Conservation (phyloP, 2,329 filamentous ascomycete species). For the Fusarium protoensiforme region DNA sequence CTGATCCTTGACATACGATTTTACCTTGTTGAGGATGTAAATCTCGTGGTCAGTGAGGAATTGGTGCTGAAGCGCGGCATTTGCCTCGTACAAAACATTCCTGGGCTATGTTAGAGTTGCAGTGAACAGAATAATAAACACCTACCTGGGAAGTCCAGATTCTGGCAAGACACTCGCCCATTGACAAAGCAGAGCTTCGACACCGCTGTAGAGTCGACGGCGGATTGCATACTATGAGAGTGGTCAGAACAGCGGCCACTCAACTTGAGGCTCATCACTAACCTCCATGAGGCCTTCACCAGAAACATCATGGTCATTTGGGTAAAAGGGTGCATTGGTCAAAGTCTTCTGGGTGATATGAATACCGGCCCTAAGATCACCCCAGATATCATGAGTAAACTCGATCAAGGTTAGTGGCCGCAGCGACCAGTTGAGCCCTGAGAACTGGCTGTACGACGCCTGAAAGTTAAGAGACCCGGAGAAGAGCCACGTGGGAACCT, state of each 20-base stretch:
- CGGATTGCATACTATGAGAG: background rate
- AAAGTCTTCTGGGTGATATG: background rate
- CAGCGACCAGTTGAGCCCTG: constrained; percentile 4
- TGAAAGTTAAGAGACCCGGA: background rate
- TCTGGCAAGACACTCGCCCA: constrained; percentile 9
- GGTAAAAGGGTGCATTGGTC: background rate
- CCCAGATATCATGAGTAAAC: fast-evolving
- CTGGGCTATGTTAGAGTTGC: background rate
- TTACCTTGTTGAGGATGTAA: background rate
- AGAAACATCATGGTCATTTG: background rate
- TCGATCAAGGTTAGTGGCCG: background rate
- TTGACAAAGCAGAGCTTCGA: background rate
- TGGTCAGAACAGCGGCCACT: fast-evolving
- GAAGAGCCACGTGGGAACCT: constrained; percentile 22
- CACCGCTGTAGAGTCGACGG: fast-evolving
- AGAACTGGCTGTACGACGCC: background rate
- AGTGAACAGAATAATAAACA: fast-evolving
- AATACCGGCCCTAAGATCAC: fast-evolving
- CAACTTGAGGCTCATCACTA: fast-evolving
- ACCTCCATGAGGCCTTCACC: constrained; percentile 13
- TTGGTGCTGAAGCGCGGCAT: fast-evolving
- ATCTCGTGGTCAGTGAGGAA: background rate
- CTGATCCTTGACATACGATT: background rate
- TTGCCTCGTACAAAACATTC: background rate
- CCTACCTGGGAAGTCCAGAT: constrained; percentile 8